These are phyloP conservation scores for Daldinia grandis DNA, from an alignment of 495 filamentous ascomycete genomes.

Conservation along the genomic window DNA sequence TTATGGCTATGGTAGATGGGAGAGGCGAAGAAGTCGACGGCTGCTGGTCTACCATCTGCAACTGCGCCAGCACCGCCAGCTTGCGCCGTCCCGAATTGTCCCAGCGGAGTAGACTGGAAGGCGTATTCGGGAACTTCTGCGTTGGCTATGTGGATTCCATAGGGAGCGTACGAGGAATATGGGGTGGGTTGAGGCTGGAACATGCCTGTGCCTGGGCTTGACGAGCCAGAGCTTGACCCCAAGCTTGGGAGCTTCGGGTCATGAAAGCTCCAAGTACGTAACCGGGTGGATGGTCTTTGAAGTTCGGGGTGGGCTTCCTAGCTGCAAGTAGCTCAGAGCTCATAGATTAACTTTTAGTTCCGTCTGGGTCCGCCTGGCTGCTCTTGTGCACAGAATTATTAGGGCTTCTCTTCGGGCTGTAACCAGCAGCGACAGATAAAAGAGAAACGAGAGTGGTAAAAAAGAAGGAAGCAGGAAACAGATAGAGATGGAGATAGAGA, in stretches of 20 bases:
- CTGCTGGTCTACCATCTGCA: slow-evolving; percentile 33
- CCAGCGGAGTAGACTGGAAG: slow-evolving; percentile 54
- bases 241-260: slow-evolving; percentile 38
- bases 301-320: slow-evolving; percentile 1
- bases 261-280: slow-evolving; percentile 32
- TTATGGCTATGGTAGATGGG: slow-evolving; percentile 58
- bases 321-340: slow-evolving; percentile 7
- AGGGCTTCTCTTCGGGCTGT: slow-evolving; percentile 52
- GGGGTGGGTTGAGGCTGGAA: slow-evolving; percentile 63
- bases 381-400: slow-evolving; percentile 36
- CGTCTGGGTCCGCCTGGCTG: slow-evolving; percentile 2
- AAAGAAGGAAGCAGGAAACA: slow-evolving; percentile 1
- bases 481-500: slow-evolving; percentile 5
- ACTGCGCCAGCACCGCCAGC: slow-evolving; percentile 33
- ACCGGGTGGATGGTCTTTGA: background rate
- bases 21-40: slow-evolving; percentile 42
- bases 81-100: slow-evolving; percentile 43
- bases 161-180: slow-evolving; percentile 50
- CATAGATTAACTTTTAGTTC: slow-evolving; percentile 5
- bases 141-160: slow-evolving; percentile 51
- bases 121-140: slow-evolving; percentile 54
- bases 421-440: slow-evolving; percentile 53
- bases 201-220: slow-evolving; percentile 55
- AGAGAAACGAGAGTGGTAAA: slow-evolving; percentile 50
- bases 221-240: slow-evolving; percentile 44